Base-by-base conservation (phyloP, 2,329 filamentous ascomycete genomes). In the Stenocarpella maydis region DNA sequence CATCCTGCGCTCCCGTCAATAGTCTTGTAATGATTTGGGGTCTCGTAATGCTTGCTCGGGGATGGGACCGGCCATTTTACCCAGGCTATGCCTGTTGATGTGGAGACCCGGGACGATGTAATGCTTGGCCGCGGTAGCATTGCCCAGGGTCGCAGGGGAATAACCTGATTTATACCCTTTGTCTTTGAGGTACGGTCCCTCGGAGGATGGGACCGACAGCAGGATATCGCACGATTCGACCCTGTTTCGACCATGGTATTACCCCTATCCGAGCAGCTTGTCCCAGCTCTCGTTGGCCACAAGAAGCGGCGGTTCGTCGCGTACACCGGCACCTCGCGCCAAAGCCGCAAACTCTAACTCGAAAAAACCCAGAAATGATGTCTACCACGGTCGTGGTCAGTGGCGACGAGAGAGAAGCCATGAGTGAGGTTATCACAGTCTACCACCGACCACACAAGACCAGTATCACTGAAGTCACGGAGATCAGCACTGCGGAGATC, bases 101-200 rank as follows among this genome's bases (percentile, higher is more conserved):
- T 61, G 58, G 58, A 47, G 58, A 24, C 26, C 41, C 19, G 58
- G 58, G 58, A 41, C 58, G 28, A 34, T 47, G 58, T 26, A 61
- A 34, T 61, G 41, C 58, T 61, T 61, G 58, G 58, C 58, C 58
- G 41, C 58, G 58, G 58, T 61, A 47, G 58, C 58, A 61, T 61
- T 34, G 58, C 58, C 58, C 58, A 45, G 58, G 26, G 19, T 47
- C 9, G 58, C n/a, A 61, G 19, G 10, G 58, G 41, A 61, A 61
- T 61, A 61, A 61, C 58, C 58, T 61, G 58, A 61, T 61, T 61
- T 61, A 61, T n/a, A 21, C 41, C 41, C 5, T 47, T 21, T 21
- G 24, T 21, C 28, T 34, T 47, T 34, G 41, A 61, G 28, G 41
- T 61, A 45, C 58, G 28, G 34, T 34, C 26, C 58, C 41, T 28